These are phyloP conservation scores for Sungouiozyma intestinalis DNA, from an alignment of 805 yeast species.

Conservation along the genomic window DNA sequence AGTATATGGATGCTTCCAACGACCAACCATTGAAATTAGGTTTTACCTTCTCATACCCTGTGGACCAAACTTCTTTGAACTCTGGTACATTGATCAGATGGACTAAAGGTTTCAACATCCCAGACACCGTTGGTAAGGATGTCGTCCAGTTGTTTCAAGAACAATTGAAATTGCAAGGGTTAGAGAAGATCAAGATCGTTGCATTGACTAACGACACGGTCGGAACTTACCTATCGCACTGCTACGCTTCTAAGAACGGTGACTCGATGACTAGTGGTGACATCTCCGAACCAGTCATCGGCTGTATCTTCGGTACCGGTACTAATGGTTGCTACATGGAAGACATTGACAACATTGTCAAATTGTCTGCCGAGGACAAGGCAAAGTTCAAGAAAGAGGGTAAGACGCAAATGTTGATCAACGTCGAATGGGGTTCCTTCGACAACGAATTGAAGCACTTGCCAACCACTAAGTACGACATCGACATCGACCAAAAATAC, in stretches of 20 bases:
- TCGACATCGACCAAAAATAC: slow-evolving; percentile 47
- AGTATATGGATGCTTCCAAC: slow-evolving; percentile 17
- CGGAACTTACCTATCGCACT: slow-evolving; percentile 81
- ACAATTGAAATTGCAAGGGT: slow-evolving; percentile 47
- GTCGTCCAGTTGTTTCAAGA: slow-evolving; percentile 64
- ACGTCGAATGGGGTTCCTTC: slow-evolving; percentile 98
- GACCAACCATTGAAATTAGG: slow-evolving; percentile 53
- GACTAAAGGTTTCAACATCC: slow-evolving; percentile 90
- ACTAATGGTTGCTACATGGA: slow-evolving; percentile 94
- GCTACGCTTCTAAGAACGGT: slow-evolving; percentile 52
- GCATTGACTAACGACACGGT: slow-evolving; percentile 96
- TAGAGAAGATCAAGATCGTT: slow-evolving; percentile 54
- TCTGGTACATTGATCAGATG: slow-evolving; percentile 80
- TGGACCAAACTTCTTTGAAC: slow-evolving; percentile 69
- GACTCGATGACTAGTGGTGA: slow-evolving; percentile 42
- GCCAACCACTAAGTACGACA: slow-evolving; percentile 74
- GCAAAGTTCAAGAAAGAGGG: slow-evolving; percentile 33
- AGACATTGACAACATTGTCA: slow-evolving; percentile 57
- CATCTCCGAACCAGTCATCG: slow-evolving; percentile 68
- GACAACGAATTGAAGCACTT: slow-evolving; percentile 70
- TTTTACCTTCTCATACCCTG: slow-evolving; percentile 92
- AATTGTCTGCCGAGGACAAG: slow-evolving; percentile 43
- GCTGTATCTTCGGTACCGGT: slow-evolving; percentile 94
- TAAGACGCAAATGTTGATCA: slow-evolving; percentile 67
- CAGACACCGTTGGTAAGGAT: slow-evolving; percentile 78